These are phyloP conservation scores for Venturia pyrina DNA, from an alignment of 2,329 filamentous ascomycete genomes.

Conservation along the genomic window DNA sequence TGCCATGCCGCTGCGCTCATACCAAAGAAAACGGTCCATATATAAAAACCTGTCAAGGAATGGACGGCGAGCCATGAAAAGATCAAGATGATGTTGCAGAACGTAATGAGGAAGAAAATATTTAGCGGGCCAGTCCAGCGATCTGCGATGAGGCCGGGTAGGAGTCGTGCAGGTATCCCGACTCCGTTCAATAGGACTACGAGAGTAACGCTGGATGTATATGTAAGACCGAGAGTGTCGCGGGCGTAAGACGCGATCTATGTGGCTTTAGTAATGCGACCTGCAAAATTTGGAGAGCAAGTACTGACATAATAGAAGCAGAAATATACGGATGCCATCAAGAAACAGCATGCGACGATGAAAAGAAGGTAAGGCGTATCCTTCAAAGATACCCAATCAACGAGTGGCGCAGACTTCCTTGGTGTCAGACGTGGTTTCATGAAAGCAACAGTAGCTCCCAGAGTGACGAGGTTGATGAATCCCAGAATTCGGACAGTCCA, in stretches of 20 bases:
- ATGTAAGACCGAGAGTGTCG: constrained; percentile 29
- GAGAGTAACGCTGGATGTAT: constrained; percentile 45
- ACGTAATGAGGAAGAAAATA: constrained; percentile 43
- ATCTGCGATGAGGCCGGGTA: constrained; percentile 51
- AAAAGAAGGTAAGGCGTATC: constrained; percentile 46
- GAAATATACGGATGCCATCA: constrained; percentile 45
- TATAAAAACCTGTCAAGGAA: constrained; percentile 43
- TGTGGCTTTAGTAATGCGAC: constrained; percentile 8
- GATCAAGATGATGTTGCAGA: constrained; percentile 32
- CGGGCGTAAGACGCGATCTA: constrained; percentile 34
- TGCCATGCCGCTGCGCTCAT: constrained; percentile 55
- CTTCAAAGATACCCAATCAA: constrained; percentile 48
- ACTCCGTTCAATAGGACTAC: constrained; percentile 57
- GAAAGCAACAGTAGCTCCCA: constrained; percentile 27
- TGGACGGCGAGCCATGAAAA: constrained; percentile 51
- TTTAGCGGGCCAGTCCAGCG: constrained; percentile 49
- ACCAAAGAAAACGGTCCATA: constrained; percentile 55
- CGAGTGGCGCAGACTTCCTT: constrained; percentile 38
- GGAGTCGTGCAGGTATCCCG: constrained; percentile 46
- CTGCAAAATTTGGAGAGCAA: constrained; percentile 24
- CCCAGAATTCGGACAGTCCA: constrained; percentile 33
- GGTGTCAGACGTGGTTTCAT: constrained; percentile 39
- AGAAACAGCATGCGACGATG: constrained; percentile 34
- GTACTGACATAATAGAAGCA: constrained; percentile 47
- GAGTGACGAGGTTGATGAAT: constrained; percentile 33